Conservation (phyloP, 2,329 filamentous ascomycete species). For the Verticillium klebahnii region DNA sequence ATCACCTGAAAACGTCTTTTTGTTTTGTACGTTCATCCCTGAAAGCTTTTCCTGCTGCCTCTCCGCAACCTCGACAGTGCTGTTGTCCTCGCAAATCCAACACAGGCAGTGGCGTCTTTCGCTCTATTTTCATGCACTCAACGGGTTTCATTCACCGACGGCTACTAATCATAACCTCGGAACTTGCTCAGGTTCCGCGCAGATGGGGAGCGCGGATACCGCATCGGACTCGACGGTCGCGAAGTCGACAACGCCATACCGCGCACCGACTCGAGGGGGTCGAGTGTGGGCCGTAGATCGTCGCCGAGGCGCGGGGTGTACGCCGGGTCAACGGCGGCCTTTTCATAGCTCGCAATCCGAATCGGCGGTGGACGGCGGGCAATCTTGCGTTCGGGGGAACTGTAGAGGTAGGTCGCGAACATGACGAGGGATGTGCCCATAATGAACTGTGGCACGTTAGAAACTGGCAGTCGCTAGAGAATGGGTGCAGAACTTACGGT, state of each 20-base stretch:
- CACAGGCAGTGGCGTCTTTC: background rate
- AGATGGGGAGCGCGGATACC: conserved; percentile 12
- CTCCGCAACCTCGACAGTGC: background rate
- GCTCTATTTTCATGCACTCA: background rate
- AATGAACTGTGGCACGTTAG: conserved; percentile 59
- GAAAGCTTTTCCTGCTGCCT: background rate
- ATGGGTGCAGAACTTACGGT: conserved; percentile 52
- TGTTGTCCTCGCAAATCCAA: background rate
- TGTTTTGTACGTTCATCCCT: background rate
- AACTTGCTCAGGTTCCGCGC: background rate
- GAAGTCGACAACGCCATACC: conserved; percentile 37
- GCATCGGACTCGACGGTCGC: conserved; percentile 41
- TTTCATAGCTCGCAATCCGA: conserved; percentile 71
- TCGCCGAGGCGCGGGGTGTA: conserved; percentile 33
- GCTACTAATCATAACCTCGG: background rate
- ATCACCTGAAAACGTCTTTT: background rate
- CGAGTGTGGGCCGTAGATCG: conserved; percentile 26
- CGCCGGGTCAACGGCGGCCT: conserved; percentile 54
- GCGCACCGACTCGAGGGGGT: conserved; percentile 34
- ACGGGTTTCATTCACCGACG: too few species aligned
- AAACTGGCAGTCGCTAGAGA: conserved; percentile 4
- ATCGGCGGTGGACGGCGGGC: conserved; percentile 58
- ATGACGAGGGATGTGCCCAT: conserved; percentile 76
- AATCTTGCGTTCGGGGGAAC: conserved; percentile 53
- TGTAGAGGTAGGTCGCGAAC: conserved; percentile 81